Conservation (phyloP, 495 filamentous ascomycete genomes). For the Aspergillus cristatus region DNA sequence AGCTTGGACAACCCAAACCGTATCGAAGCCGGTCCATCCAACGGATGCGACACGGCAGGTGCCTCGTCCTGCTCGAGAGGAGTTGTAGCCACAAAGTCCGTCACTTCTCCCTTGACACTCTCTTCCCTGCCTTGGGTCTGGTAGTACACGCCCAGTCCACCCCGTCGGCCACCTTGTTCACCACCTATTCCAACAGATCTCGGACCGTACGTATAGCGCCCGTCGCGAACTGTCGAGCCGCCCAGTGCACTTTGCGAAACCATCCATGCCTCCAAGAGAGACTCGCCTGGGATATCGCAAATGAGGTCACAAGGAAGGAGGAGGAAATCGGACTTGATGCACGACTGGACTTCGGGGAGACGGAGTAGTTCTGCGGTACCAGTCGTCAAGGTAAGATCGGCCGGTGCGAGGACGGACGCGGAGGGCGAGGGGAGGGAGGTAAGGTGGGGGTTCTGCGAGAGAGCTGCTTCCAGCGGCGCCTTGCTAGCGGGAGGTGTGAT, state of each 20-base stretch:
- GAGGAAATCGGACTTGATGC: conserved; percentile 75
- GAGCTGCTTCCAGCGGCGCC: conserved; percentile 61
- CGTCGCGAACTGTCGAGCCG: conserved; percentile 21
- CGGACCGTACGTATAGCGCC: conserved; percentile 20
- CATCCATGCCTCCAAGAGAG: conserved; percentile 87
- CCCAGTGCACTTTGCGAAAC: conserved; percentile 62
- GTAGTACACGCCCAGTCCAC: conserved; percentile 83
- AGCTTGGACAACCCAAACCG: conserved; percentile 55
- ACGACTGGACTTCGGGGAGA: conserved; percentile 58
- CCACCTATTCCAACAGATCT: conserved; percentile 35
- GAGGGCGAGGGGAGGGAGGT: conserved; percentile 69
- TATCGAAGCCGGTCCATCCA: conserved; percentile 45
- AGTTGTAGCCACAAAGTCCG: conserved; percentile 75
- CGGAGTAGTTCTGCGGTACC: conserved; percentile 88
- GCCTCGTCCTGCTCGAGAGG: conserved; percentile 45
- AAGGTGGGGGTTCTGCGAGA: conserved; percentile 78
- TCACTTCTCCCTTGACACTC: conserved; percentile 78
- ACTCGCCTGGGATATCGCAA: conserved; percentile 77
- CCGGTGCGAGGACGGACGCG: conserved; percentile 65
- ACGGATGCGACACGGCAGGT: conserved; percentile 43
- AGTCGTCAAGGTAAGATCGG: conserved; percentile 61
- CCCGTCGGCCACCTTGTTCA: conserved; percentile 51
- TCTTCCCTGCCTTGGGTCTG: conserved; percentile 63
- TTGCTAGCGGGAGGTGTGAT: conserved; percentile 69
- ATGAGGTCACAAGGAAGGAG: conserved; percentile 91